Evolutionary conservation across 768 basidiomycete genomes (phyloP), one percentile per base, ranked within the genome.

Genomic region (Xerocomus potaroensis): DNA sequence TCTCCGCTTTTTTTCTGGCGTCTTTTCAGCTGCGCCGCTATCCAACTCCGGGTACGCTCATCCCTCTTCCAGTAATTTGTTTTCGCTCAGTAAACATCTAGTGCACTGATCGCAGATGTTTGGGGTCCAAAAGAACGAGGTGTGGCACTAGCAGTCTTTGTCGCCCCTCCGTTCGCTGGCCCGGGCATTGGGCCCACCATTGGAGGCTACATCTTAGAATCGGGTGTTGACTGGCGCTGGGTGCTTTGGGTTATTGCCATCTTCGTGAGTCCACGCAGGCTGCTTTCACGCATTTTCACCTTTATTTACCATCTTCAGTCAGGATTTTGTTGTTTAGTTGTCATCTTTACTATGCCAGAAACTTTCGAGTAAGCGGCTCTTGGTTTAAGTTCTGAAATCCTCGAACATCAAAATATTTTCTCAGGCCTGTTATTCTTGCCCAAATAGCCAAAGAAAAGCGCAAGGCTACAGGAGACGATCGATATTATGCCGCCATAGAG

Each of bases 1-100:
- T 15, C 79, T 85, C 54, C 77, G 88, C 18, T 83, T 88, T 60
- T 60, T 88, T n/a, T 76, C 79, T 2, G 87, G 87, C 11, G 68
- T 70, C 2, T 87, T 85, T 53, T 84, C 85, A 16, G 76, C 82
- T n/a, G 75, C 80, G 22, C 87, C 86, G 1, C 56, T 87, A 36
- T 77, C 84, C 7, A 86, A 86, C 65, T 76, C 79, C 46, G 85
- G 83, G 80, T 83, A 57, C 10, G 70, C 3, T n/a, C n/a, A n/a
- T 63, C 16, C 8, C 19, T 14, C 18, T 12, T 26, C 23, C 11
- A 3, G 11, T 47, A 2, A 12, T 15, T 22, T 39, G 26, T 45
- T 8, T 30, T 36, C 30, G 36, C n/a, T 8, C 18, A 48, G n/a
- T 14, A 8, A 11, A 32, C 10, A 15, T 10, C 41, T 16, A 76